Base-by-base conservation (phyloP, 176 grass and related monocot species). In the Cocos nucifera region DNA sequence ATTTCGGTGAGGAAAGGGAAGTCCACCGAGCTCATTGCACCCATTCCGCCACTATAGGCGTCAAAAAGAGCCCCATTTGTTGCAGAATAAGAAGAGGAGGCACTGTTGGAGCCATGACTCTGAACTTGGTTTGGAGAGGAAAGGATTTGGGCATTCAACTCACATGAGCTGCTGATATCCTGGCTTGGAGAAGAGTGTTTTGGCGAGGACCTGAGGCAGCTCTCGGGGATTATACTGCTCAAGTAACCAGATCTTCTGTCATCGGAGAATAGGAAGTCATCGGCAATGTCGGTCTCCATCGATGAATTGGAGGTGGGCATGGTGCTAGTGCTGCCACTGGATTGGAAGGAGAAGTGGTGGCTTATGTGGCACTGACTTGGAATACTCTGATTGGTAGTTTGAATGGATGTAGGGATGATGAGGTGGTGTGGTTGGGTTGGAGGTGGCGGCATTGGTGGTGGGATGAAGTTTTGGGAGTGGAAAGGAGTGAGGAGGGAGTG, bases 401-500 rank as follows among this genome's bases (percentile, higher is more conserved):
- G 58, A 26, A 61, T 61, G 58, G 58, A 30, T 23, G 24, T 61
- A 10, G 26, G 28, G 26, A 12, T 17, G 7, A 61, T 10, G 58
- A 61, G 7, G 17, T 61, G 58, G 15, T 61, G 58, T 35, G 58
- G 58, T 30, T 26, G 58, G 4, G 25, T 6, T 61, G 58, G 58
- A 29, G 0, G 59, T 65, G 35, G 35, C 14, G 35, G 35, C 35
- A 44, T 44, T 44, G 35, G 35, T 12, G 8, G 35, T 17, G 58
- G 12, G 25, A 3, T 61, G 58, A 26, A 29, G 0, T 50, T 57
- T 30, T 60, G 4, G 59, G 59, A 56, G 57, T 25, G 12, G 71
- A 74, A 23, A 62, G 71, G 56, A 62, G 64, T 4, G 71, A 44
- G 6, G 60, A 74, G 51, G 22, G 59, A 50, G 53, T 74, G 15